Percentiles rank a stretch among this genome's conserved stretches.
Conservation (phyloP, 106 monocot genomes). For the Platanthera guangdongensis region DNA sequence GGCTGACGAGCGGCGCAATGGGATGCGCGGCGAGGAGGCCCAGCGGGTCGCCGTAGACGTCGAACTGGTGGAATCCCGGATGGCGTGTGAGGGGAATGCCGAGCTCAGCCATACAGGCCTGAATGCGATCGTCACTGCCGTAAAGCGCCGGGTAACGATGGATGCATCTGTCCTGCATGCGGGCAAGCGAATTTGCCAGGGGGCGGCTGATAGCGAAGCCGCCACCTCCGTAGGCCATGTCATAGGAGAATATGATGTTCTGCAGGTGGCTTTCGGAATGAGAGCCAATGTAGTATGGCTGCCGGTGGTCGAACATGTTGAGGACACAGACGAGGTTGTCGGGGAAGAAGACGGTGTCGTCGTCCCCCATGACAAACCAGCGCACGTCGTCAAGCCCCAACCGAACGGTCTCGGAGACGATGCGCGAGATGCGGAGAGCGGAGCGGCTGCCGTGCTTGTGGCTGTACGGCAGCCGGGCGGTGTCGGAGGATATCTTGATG, state of each 20-base stretch:
- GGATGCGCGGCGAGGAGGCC: conserved; percentile 86
- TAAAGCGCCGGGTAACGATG: conserved; percentile 51
- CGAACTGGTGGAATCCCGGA: conserved; percentile 71
- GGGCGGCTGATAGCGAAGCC: conserved; percentile 64
- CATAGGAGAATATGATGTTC: conserved; percentile 58
- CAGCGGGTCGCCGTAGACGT: conserved; percentile 78
- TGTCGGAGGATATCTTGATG: conserved; percentile 58
- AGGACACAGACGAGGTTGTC: conserved; percentile 4
- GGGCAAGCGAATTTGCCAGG: conserved; percentile 29
- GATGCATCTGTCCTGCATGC: conserved; percentile 50
- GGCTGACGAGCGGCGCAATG: conserved; percentile 58
- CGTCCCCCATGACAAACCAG: conserved; percentile 31
- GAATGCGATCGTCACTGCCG: conserved; percentile 64
- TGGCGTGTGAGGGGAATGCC: conserved; percentile 56
- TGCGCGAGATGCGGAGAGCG: conserved; percentile 51
- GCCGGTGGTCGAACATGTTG: conserved; percentile 39
- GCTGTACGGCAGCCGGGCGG: conserved; percentile 10
- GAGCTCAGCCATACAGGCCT: conserved; percentile 73
- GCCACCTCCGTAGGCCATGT: conserved; percentile 69
- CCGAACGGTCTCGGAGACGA: conserved; percentile 37
- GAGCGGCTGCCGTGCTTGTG: conserved; percentile 7
- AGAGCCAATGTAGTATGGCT: conserved; percentile 59
- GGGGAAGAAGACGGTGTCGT: conserved; percentile 54
- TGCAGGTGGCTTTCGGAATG: conserved; percentile 54
- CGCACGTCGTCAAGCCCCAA: background rate